Percentiles rank a stretch among this genome's conserved stretches.
These are phyloP conservation scores for Ramaria sp. DNA, from an alignment of 768 basidiomycete species.

Conservation along the genomic window DNA sequence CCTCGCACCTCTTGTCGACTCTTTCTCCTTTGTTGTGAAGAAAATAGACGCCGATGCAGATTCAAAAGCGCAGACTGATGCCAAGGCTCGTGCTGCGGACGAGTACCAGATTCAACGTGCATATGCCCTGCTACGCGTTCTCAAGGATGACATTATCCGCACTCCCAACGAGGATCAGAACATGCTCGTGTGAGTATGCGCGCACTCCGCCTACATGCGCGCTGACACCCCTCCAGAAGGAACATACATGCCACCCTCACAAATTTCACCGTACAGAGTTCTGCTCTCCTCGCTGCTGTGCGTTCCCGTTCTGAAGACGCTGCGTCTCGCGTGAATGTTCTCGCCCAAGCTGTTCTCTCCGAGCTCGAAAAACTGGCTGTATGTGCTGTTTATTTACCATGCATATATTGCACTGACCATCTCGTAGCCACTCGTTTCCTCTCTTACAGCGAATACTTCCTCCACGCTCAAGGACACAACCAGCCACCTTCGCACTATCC, in stretches of 20 bases:
- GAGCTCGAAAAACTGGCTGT: constrained; percentile 7
- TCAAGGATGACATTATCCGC: constrained; percentile 2
- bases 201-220: neutral
- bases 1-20: constrained; percentile 4
- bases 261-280: neutral
- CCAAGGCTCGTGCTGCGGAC: neutral
- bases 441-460: constrained; percentile 3
- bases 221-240: neutral
- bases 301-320: constrained; percentile 4
- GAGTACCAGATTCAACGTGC: constrained; percentile 7
- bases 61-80: neutral
- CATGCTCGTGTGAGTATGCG: constrained; percentile 1
- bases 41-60: constrained; percentile 1
- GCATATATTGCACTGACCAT: neutral
- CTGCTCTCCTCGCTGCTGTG: neutral
- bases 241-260: constrained; percentile 5
- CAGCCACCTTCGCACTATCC: neutral
- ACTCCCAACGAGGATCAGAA: neutral
- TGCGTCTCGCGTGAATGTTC: neutral
- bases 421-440: constrained; percentile 2
- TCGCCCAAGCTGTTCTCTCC: constrained; percentile 1
- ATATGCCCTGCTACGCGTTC: neutral
- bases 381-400: neutral
- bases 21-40: constrained; percentile 5
- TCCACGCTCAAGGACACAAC: constrained; percentile 1